Evolutionary conservation across 75 land plant species (phyloP), one percentile per base, ranked within the genome.

Genomic region (Cupressus sempervirens): DNA sequence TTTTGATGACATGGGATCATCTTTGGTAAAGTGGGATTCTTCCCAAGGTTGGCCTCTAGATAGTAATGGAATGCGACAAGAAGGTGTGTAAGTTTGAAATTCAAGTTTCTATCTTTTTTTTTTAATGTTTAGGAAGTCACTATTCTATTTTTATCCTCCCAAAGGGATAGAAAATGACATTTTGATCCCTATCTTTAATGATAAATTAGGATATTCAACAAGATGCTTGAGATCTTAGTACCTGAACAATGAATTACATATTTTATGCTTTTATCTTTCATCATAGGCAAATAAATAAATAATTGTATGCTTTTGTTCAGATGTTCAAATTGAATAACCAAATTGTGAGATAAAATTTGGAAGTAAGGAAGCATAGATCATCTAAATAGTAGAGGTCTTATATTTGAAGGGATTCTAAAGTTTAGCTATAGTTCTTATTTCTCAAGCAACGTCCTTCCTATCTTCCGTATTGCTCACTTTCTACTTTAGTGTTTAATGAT

Each of bases 21-120:
- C 88, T 52, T 56, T 46, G 38, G 84, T 29, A 12, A 85, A 75
- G 74, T 89, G 87, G 76, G 90, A 85, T 82, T 9, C 81, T 26
- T 76, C 75, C 32, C 86, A 84, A 82, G 82, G 84, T 70, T 91
- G 91, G 91, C 76, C 86, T 67, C 10, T 79, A 30, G 88, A 84
- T 18, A 77, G 85, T 65, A 85, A 85, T 85, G 88, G 88, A 82
- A 41, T 85, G 35, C 84, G 77, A 30, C 89, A 83, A 81, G 90
- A 83, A 50, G 82, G 54, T 79, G 85, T 84, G 90, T 89, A 54
- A 86, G 88, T 84, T n/a, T 40, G 23, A 79, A 79, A 11, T 3
- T 20, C n/a, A 43, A 8, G 3, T 79, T 79, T 79, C 30, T 79
- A 3, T 72, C 35, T 30, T 72, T 12, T 72, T 72, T 30, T 30